Percentiles rank a stretch among this genome's conserved stretches.
Conservation (phyloP, 768 basidiomycete genomes). For the Boletus tomentosulus region DNA sequence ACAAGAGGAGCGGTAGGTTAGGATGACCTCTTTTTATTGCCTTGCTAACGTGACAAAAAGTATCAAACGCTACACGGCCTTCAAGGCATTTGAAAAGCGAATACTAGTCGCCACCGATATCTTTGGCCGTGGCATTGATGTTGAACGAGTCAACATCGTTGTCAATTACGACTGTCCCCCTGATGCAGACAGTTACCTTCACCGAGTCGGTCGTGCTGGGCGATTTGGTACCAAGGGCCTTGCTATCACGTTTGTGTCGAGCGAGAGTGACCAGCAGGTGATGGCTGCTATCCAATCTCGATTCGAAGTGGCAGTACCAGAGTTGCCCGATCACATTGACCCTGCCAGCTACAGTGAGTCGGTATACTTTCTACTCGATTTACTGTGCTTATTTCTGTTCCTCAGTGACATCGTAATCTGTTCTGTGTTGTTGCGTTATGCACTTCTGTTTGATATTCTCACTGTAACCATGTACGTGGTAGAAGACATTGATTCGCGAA, state of each 20-base stretch:
- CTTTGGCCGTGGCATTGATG: slow-evolving; percentile 98
- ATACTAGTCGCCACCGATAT: slow-evolving; percentile 99
- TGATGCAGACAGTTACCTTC: slow-evolving; percentile 97
- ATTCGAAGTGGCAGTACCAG: slow-evolving; percentile 96
- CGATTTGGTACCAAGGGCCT: slow-evolving; percentile 99
- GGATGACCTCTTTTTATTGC: neutral
- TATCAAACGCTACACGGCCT: slow-evolving; percentile 92
- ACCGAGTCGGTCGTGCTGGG: slow-evolving; percentile 98
- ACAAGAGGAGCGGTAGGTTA: slow-evolving; percentile 90
- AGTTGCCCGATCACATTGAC: slow-evolving; percentile 91
- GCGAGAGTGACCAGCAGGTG: slow-evolving; percentile 89
- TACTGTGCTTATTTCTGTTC: neutral
- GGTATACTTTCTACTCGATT: neutral
- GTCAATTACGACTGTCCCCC: slow-evolving; percentile 98
- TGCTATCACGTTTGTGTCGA: slow-evolving; percentile 93
- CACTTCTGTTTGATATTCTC: slow-evolving; percentile 5
- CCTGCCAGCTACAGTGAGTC: slow-evolving; percentile 91
- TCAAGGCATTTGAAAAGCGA: slow-evolving; percentile 99
- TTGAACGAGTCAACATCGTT: slow-evolving; percentile 99
- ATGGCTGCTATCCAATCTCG: slow-evolving; percentile 92
- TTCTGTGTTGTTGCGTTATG: slow-evolving; percentile 11
- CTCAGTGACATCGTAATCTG: slow-evolving; percentile 44
- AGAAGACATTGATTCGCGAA: slow-evolving; percentile 6
- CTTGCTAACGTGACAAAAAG: slow-evolving; percentile 38
- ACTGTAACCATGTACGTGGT: slow-evolving; percentile 24